phyloP scores from a whole-genome alignment of 2,329 filamentous ascomycete genomes.

The Phaeoacremonium minimum region DNA sequence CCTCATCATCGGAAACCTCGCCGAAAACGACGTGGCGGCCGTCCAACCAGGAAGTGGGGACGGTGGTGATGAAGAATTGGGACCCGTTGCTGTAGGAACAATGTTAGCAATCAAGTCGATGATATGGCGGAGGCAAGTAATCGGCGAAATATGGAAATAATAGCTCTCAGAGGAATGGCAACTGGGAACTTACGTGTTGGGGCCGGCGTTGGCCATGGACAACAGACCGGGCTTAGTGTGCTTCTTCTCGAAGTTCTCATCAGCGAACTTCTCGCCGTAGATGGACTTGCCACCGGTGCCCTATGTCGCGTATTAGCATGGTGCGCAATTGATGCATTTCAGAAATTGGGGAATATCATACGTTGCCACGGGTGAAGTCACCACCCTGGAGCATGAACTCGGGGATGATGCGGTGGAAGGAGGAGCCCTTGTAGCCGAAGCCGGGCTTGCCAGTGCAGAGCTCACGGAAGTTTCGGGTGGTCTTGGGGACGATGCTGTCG shows the following conservation, averaged over 20 bases:
- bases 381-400: slow-evolving; percentile 95
- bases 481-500: slow-evolving; percentile 84
- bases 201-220: slow-evolving; percentile 93
- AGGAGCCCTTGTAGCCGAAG: slow-evolving; percentile 76
- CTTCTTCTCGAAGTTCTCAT: slow-evolving; percentile 82
- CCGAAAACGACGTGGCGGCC: slow-evolving; percentile 84
- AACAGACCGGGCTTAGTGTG: slow-evolving; percentile 75
- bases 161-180: background rate
- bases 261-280: slow-evolving; percentile 90
- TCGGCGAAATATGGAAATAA: background rate
- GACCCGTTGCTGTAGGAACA: slow-evolving; percentile 78
- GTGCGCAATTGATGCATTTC: background rate
- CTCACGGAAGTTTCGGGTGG: slow-evolving; percentile 76
- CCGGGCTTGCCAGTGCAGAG: slow-evolving; percentile 80
- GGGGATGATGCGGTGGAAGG: slow-evolving; percentile 91
- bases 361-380: slow-evolving; percentile 90
- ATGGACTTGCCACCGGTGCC: slow-evolving; percentile 90
- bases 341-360: slow-evolving; percentile 40
- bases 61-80: slow-evolving; percentile 97
- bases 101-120: slow-evolving; percentile 1
- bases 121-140: background rate
- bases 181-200: slow-evolving; percentile 68
- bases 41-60: slow-evolving; percentile 81
- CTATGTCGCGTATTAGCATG: slow-evolving; percentile 35
- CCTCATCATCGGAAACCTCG: slow-evolving; percentile 54